phyloP scores from a whole-genome alignment of 352 stramenopile genomes.

The Phytophthora citricola region DNA sequence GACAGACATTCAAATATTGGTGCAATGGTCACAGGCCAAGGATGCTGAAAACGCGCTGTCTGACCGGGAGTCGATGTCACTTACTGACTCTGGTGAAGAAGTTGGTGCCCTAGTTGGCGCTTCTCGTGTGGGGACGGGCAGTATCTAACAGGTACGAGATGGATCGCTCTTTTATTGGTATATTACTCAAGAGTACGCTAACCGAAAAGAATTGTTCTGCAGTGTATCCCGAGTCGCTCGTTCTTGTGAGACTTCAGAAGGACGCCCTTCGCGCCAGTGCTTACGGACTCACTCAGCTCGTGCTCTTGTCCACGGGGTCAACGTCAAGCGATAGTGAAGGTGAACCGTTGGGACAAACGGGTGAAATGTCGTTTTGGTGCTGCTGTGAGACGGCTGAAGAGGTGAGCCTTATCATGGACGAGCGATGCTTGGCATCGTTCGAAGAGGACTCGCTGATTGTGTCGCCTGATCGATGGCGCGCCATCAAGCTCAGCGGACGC shows the following conservation, averaged over 20 bases:
- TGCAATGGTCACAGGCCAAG: constrained; percentile 44
- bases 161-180: constrained; percentile 1
- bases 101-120: constrained; percentile 2
- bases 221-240: constrained; percentile 83
- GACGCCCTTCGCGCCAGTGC: constrained; percentile 74
- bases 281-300: constrained; percentile 81
- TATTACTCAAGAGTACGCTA: background rate
- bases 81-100: constrained; percentile 28
- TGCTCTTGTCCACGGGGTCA: constrained; percentile 57
- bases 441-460: constrained; percentile 78
- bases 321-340: constrained; percentile 16
- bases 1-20: background rate
- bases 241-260: constrained; percentile 81
- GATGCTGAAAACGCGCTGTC: constrained; percentile 55
- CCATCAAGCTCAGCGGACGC: constrained; percentile 85
- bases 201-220: constrained; percentile 1
- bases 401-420: constrained; percentile 82
- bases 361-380: constrained; percentile 79
- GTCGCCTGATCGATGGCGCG: constrained; percentile 84
- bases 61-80: constrained; percentile 29
- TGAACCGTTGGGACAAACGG: constrained; percentile 20
- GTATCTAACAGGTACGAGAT: constrained; percentile 67
- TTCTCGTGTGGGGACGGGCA: constrained; percentile 69
- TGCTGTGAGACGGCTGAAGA: constrained; percentile 88
- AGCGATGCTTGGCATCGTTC: constrained; percentile 75